phyloP scores from a whole-genome alignment of 371 early-diverging fungal genomes.

The Mycotypha africana region DNA sequence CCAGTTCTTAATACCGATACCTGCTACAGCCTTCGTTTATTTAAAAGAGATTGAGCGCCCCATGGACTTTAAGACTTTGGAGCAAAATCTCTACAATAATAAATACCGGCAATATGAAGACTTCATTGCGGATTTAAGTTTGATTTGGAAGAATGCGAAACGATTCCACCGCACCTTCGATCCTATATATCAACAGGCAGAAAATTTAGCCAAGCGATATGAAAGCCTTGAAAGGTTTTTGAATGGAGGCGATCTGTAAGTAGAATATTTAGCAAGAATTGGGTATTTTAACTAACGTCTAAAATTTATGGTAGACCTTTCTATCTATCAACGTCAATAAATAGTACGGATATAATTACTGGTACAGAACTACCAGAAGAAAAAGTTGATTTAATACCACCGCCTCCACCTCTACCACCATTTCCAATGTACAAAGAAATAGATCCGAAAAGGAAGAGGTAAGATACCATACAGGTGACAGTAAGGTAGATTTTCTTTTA shows the following conservation, averaged over 20 bases:
- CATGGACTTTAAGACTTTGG: constrained; percentile 39
- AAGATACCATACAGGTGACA: too few relatives aligned
- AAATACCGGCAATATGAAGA: constrained; percentile 20
- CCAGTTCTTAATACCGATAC: constrained; percentile 36
- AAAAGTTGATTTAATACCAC: background rate
- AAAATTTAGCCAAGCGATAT: constrained; percentile 12
- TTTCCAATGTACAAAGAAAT: constrained; percentile 15
- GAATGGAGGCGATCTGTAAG: constrained; percentile 13
- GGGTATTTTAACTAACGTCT: background rate
- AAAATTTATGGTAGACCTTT: constrained; percentile 2
- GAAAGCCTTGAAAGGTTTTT: constrained; percentile 4
- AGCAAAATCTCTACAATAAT: constrained; percentile 19
- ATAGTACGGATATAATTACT: background rate
- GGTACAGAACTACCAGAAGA: constrained; percentile 3
- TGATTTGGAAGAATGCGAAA: constrained; percentile 40
- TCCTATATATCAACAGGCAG: constrained; percentile 27
- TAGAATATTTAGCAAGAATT: background rate
- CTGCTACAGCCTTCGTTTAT: constrained; percentile 19
- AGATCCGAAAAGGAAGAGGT: constrained; percentile 8
- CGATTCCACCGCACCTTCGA: constrained; percentile 30
- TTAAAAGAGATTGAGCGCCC: constrained; percentile 29
- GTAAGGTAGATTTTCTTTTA: too few relatives aligned
- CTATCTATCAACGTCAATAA: constrained; percentile 5
- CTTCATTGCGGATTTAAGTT: constrained; percentile 29
- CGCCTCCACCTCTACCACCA: background rate